Evolutionary conservation across 83 land plant genomes (phyloP).

Genomic region (Thuja plicata): DNA sequence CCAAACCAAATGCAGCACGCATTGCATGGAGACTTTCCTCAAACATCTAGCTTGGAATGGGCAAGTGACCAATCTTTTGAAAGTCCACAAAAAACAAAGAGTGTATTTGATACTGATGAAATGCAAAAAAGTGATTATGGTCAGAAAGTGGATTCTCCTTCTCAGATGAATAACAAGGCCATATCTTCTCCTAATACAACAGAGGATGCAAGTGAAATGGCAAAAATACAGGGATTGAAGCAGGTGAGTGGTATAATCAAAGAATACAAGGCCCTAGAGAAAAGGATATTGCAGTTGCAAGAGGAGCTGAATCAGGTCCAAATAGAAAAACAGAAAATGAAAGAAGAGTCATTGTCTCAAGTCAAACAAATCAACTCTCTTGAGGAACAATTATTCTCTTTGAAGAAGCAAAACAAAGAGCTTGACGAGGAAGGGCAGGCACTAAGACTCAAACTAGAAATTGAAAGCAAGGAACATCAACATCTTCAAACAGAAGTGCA

Average conservation of each 20-base stretch:
- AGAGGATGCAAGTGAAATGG: conserved; percentile 19
- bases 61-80: conserved; percentile 37
- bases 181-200: conserved; percentile 24
- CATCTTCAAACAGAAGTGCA: conserved; percentile 9
- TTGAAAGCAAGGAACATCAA: background rate
- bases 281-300: conserved; percentile 21
- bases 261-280: conserved; percentile 13
- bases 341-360: background rate
- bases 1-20: conserved; percentile 50
- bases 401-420: conserved; percentile 7
- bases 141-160: background rate
- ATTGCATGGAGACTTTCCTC: conserved; percentile 37
- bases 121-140: conserved; percentile 29
- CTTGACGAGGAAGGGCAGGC: background rate
- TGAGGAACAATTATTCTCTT: conserved; percentile 1
- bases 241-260: conserved; percentile 44
- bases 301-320: conserved; percentile 12
- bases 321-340: conserved; percentile 17
- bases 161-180: conserved; percentile 20
- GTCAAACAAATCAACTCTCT: conserved; percentile 4
- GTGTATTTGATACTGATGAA: conserved; percentile 36
- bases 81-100: conserved; percentile 22
- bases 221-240: conserved; percentile 36
- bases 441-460: conserved; percentile 1
- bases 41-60: conserved; percentile 23